Conservation (phyloP, 768 basidiomycete genomes). For the Auriscalpium orientale region DNA sequence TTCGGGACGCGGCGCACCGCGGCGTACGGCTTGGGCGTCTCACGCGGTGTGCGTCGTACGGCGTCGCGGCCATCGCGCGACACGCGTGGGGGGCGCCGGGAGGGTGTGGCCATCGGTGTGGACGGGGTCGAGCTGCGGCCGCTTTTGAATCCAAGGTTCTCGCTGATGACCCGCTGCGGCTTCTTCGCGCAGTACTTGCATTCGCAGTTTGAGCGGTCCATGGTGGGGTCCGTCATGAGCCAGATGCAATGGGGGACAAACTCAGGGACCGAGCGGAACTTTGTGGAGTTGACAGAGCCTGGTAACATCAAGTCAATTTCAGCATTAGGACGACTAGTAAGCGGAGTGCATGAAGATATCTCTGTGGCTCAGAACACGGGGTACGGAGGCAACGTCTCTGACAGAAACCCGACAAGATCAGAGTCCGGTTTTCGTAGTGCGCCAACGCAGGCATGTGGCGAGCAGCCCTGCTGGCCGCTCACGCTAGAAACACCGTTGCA, state of each 20-base stretch:
- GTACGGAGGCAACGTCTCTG: too few species aligned
- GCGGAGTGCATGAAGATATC: too few species aligned
- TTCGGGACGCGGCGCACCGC: constrained; percentile 32
- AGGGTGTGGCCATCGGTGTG: not conserved
- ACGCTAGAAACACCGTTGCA: too few species aligned
- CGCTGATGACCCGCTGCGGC: constrained; percentile 63
- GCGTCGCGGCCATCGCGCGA: not conserved
- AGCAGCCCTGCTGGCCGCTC: too few species aligned
- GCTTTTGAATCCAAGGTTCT: constrained; percentile 42
- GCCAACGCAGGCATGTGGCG: too few species aligned
- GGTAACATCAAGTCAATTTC: not conserved
- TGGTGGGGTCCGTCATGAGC: constrained; percentile 51
- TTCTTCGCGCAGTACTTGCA: constrained; percentile 77
- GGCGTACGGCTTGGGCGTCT: constrained; percentile 28
- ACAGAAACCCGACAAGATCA: too few species aligned
- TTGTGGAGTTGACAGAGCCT: constrained; percentile 37
- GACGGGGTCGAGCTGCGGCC: constrained; percentile 2
- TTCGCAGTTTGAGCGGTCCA: constrained; percentile 43
- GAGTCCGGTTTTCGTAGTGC: too few species aligned
- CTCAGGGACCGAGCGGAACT: constrained; percentile 78
- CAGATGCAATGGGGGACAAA: constrained; percentile 81
- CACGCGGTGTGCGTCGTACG: constrained; percentile 1
- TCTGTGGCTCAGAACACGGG: too few species aligned
- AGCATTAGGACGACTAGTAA: not conserved
- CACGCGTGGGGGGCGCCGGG: not conserved